Percentiles rank a stretch among this genome's conserved stretches.
Conservation (phyloP, 768 basidiomycete genomes). For the Lactarius quietus region DNA sequence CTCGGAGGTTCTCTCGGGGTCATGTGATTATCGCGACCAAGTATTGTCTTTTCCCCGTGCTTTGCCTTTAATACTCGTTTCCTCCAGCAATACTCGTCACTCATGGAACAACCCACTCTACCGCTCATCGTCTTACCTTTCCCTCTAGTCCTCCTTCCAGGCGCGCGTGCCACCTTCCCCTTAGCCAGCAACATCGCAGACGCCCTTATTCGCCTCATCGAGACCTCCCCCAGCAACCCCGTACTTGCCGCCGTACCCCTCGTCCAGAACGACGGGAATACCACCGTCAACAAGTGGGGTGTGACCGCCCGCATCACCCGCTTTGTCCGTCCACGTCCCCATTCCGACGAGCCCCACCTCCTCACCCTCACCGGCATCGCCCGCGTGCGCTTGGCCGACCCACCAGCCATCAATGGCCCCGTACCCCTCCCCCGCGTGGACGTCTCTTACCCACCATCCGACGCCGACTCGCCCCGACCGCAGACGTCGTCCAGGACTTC, state of each 20-base stretch:
- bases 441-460: conserved; percentile 33
- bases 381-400: conserved; percentile 53
- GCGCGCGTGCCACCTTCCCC: conserved; percentile 63
- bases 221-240: conserved; percentile 65
- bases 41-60: neutral
- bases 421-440: conserved; percentile 28
- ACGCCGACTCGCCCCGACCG: conserved; percentile 44
- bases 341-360: conserved; percentile 58
- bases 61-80: neutral
- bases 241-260: conserved; percentile 66
- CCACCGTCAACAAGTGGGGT: conserved; percentile 50
- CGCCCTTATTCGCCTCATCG: conserved; percentile 60
- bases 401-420: conserved; percentile 49
- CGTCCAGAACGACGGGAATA: conserved; percentile 30
- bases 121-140: conserved; percentile 66
- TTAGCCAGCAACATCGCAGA: conserved; percentile 60
- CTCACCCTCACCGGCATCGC: conserved; percentile 71
- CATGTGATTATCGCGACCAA: too few relatives aligned
- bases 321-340: conserved; percentile 56
- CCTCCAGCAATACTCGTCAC: neutral
- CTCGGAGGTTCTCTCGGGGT: too few relatives aligned
- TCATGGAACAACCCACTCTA: conserved; percentile 35
- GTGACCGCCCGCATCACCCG: conserved; percentile 70
- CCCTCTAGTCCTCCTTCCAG: conserved; percentile 74
- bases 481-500: conserved; percentile 60